Base-by-base conservation (phyloP, 108 stramenopile species). In the Nannochloropsis granulata region DNA sequence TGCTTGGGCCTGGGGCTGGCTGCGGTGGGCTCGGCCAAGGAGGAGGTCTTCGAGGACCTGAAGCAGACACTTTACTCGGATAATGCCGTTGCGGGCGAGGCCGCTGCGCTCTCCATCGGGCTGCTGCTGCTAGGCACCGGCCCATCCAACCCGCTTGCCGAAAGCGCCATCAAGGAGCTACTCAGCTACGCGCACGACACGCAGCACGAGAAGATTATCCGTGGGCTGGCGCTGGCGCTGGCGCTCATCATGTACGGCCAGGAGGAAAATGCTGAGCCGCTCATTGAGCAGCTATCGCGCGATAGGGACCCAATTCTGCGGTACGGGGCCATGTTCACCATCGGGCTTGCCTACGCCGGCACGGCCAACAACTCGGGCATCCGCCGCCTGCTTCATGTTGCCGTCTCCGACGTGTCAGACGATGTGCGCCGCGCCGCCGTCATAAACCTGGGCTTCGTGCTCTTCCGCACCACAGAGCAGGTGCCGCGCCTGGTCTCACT, bases 351-450 rank as follows among this genome's bases (percentile, higher is more conserved):
- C 1, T 99, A 98, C 89, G 94, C 93, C 81, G 99, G 98, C 78
- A 98, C 99, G 44, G 95, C 94, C 24, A 95, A 95, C 86, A 98
- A 98, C 92, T 93, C 94, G 83, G 97, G 96, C 16, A 93, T 99
- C 85, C 93, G 96, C 21, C 95, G 95, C 78, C 88, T 99, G 23
- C 92, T 99, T 43, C 97, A 98, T 88, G 96, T 97, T 13, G 97
- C 99, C 23, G 97, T 99, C 13, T 96, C 95, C 81, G 99, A 99
- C 87, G 99, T 98, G 2, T 94, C 91, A 80, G 97, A 99, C 88
- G 98, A 98, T 85, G 99, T 98, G 12, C 93, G 99, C 44, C 97
- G 97, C 93, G 99, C 98, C 23, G 95, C 98, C 11, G 97, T 99
- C 16, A 94, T 95, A 81, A 94, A 93, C n/a, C 87, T 99, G 43